Conservation (phyloP, 257 asterid genomes). For the Nicotiana paniculata region DNA sequence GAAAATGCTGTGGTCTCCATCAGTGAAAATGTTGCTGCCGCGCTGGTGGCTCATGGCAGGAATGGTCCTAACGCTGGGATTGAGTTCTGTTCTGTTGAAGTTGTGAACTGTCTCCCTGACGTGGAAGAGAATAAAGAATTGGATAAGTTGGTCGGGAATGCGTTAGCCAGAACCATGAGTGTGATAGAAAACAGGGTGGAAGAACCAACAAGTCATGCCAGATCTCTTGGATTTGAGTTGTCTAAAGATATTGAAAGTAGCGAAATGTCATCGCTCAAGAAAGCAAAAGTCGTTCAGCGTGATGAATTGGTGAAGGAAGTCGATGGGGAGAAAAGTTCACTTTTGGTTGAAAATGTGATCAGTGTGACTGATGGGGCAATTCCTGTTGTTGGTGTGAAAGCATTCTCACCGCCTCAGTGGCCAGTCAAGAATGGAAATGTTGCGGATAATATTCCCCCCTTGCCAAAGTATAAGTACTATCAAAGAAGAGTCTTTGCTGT, state of each 20-base stretch:
- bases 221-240: constrained; percentile 22
- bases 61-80: constrained; percentile 16
- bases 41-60: constrained; percentile 14
- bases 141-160: constrained; percentile 35
- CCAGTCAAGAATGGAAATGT: not conserved
- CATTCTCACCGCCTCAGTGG: not conserved
- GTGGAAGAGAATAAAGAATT: constrained; percentile 25
- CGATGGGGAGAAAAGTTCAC: constrained; percentile 12
- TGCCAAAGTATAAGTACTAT: constrained; percentile 43
- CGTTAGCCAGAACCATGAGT: constrained; percentile 6
- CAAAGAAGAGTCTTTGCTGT: constrained; percentile 63
- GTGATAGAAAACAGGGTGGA: constrained; percentile 17
- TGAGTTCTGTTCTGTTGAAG: constrained; percentile 20
- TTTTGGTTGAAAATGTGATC: constrained; percentile 10
- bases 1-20: constrained; percentile 20
- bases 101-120: constrained; percentile 6
- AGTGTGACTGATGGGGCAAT: not conserved
- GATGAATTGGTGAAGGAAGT: constrained; percentile 18
- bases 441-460: constrained; percentile 17
- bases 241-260: not conserved
- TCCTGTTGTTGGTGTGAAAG: constrained; percentile 6
- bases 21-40: constrained; percentile 4
- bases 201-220: constrained; percentile 18
- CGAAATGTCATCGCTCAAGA: not conserved
- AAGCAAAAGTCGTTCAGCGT: not conserved